Evolutionary conservation across 306 rosid species (phyloP).

Genomic region (Rosa rugosa): DNA sequence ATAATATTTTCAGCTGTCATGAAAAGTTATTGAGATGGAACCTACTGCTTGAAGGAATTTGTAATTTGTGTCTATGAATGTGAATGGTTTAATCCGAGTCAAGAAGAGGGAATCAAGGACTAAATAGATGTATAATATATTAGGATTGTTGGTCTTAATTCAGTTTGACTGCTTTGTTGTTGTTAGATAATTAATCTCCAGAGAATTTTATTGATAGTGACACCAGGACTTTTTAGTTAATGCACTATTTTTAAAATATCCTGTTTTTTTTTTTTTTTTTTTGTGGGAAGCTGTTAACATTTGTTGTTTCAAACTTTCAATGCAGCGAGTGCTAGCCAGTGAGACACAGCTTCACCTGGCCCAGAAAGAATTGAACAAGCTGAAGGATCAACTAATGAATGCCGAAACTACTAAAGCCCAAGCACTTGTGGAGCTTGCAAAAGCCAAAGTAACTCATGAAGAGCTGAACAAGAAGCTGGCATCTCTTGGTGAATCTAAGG

Average conservation of each 20-base stretch:
- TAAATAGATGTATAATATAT: background rate
- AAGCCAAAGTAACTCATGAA: conserved; percentile 54
- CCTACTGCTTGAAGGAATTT: background rate
- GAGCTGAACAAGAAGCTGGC: conserved; percentile 66
- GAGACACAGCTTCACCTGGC: conserved; percentile 85
- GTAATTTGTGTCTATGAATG: background rate
- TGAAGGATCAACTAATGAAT: conserved; percentile 71
- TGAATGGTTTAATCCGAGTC: background rate
- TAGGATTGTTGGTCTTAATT: background rate
- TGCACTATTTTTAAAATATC: background rate
- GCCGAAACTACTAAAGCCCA: conserved; percentile 85
- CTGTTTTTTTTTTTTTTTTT: background rate
- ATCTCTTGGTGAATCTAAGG: conserved; percentile 64
- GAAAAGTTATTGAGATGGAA: background rate
- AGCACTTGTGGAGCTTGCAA: conserved; percentile 83
- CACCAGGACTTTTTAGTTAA: background rate
- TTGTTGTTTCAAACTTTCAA: conserved; percentile 21
- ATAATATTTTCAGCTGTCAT: background rate
- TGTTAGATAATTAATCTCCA: background rate
- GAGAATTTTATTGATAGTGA: background rate
- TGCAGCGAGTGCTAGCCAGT: conserved; percentile 80
- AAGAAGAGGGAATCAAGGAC: background rate
- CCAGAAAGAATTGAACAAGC: conserved; percentile 77
- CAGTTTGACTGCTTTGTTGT: background rate
- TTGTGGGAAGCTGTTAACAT: conserved; percentile 4